These are phyloP conservation scores for Diaporthe sp. DNA, from an alignment of 2,329 filamentous ascomycete genomes.

Conservation along the genomic window DNA sequence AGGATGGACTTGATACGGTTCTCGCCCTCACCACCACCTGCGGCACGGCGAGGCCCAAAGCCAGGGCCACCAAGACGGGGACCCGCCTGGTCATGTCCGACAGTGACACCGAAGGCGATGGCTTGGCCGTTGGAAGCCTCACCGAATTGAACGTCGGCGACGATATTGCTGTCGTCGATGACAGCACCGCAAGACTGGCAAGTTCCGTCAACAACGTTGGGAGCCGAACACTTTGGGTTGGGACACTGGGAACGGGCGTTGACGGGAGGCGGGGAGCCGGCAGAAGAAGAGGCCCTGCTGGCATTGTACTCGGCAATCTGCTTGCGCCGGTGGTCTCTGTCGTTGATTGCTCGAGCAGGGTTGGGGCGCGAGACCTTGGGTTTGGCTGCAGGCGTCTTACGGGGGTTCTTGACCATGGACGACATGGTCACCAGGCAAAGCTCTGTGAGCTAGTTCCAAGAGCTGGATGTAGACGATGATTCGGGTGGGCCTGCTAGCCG, in stretches of 20 bases:
- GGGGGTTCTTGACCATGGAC: conserved; percentile 56
- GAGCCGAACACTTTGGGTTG: conserved; percentile 71
- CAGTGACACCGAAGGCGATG: conserved; percentile 89
- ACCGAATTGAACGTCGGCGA: conserved; percentile 91
- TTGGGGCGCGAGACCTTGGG: conserved; percentile 60
- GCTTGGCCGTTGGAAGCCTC: conserved; percentile 89
- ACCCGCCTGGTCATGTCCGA: conserved; percentile 87
- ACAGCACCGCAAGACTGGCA: conserved; percentile 90
- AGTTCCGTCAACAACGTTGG: conserved; percentile 70
- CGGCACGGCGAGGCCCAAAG: conserved; percentile 64
- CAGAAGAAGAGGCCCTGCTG: conserved; percentile 42
- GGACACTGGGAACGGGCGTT: conserved; percentile 58
- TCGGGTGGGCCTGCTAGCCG: conserved; percentile 1
- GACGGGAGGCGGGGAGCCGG: conserved; percentile 47
- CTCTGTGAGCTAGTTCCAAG: not conserved
- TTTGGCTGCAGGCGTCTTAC: conserved; percentile 50
- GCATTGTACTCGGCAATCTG: conserved; percentile 49
- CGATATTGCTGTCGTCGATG: conserved; percentile 87
- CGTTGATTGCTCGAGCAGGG: conserved; percentile 64
- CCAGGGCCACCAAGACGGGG: conserved; percentile 74
- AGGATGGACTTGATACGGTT: conserved; percentile 51
- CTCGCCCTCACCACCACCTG: conserved; percentile 65
- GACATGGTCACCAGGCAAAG: conserved; percentile 54
- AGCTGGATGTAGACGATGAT: not conserved
- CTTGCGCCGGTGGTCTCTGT: conserved; percentile 60